phyloP scores from a whole-genome alignment of 352 stramenopile genomes.

The Phytopythium aichiense region DNA sequence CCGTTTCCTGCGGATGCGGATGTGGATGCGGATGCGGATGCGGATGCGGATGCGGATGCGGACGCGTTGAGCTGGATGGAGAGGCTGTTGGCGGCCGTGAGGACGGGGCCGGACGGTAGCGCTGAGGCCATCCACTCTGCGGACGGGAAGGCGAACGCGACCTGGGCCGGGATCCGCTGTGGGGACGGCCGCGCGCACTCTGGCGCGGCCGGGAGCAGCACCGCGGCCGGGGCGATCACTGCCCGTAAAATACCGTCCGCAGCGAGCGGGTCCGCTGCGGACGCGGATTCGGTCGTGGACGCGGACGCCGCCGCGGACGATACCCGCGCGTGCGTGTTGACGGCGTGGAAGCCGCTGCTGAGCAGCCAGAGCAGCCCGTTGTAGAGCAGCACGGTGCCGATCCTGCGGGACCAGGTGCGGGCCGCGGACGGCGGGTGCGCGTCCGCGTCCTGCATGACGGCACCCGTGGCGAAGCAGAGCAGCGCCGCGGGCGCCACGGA shows the following conservation, averaged over 20 bases:
- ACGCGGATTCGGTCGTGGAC: too few species aligned
- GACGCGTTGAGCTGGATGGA: conserved; percentile 13
- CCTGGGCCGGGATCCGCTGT: conserved; percentile 25
- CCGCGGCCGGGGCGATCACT: conserved; percentile 21
- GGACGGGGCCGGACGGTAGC: conserved; percentile 23
- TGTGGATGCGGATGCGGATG: too few species aligned
- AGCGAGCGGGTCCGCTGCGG: not conserved
- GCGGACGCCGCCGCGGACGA: not conserved
- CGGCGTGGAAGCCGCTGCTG: conserved; percentile 52
- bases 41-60: not conserved
- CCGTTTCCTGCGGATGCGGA: too few species aligned
- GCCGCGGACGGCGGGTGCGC: not conserved
- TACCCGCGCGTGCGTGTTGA: conserved; percentile 41
- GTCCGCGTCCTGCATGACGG: conserved; percentile 39
- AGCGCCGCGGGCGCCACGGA: conserved; percentile 47
- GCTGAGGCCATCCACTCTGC: conserved; percentile 37
- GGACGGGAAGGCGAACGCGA: conserved; percentile 54
- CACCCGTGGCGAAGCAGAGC: conserved; percentile 49
- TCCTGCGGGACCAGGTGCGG: not conserved
- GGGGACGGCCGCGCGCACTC: conserved; percentile 41
- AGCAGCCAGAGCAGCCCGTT: conserved; percentile 56
- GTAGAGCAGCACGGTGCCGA: conserved; percentile 23
- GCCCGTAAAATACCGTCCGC: conserved; percentile 35
- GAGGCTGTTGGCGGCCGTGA: conserved; percentile 18
- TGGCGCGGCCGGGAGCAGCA: conserved; percentile 16